Conservation (phyloP, 1,284 basidiomycete genomes). For the Puccinia triticina region DNA sequence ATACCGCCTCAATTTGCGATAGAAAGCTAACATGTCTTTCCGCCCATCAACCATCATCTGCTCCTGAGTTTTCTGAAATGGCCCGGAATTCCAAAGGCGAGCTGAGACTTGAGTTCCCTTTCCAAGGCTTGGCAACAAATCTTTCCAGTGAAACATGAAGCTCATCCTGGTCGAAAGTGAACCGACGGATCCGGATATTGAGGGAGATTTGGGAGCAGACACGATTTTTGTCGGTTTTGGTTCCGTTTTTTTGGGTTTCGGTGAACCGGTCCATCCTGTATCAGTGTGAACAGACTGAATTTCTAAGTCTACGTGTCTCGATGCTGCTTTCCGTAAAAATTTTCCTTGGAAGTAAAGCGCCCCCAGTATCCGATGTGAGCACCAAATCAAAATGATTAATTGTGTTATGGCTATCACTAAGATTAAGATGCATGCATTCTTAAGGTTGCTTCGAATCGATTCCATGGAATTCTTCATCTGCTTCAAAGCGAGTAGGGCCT, state of each 20-base stretch:
- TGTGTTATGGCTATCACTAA: background rate
- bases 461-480: background rate
- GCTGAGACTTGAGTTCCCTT: slow-evolving; percentile 11
- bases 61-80: slow-evolving; percentile 13
- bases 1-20: slow-evolving; percentile 18
- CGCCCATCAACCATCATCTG: background rate
- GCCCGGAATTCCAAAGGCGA: slow-evolving; percentile 13
- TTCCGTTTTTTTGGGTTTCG: background rate
- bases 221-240: background rate
- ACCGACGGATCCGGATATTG: background rate
- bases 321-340: slow-evolving; percentile 18
- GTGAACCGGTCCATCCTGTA: background rate
- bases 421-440: background rate
- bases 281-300: background rate
- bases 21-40: background rate
- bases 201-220: background rate
- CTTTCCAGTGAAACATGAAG: background rate
- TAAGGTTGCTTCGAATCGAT: background rate
- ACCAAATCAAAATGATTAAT: background rate
- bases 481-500: slow-evolving; percentile 1
- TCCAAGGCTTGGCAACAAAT: background rate
- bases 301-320: background rate
- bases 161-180: background rate
- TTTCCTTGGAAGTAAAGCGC: slow-evolving; percentile 7
- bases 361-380: background rate